A percentile compares a stretch with the other conserved stretches of the same genome.
Evolutionary conservation across 2,329 filamentous ascomycete species (phyloP).

Genomic region (Aspergillus novofumigatus): DNA sequence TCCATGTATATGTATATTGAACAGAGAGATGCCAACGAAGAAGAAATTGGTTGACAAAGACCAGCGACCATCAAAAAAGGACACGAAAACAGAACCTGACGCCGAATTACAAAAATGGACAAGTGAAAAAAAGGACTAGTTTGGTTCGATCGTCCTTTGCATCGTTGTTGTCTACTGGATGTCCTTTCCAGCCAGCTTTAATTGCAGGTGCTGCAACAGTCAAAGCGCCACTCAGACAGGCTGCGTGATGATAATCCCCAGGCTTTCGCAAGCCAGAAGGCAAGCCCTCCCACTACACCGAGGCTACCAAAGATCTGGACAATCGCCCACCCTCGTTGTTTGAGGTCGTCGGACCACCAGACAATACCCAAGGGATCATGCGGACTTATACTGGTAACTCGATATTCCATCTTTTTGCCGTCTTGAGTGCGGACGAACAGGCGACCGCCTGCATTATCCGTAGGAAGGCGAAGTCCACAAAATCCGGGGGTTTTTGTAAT

Average conservation of each 20-base stretch:
- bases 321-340: constrained; percentile 60
- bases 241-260: constrained; percentile 35
- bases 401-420: constrained; percentile 30
- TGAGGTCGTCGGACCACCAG: constrained; percentile 63
- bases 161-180: background rate
- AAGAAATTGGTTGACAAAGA: background rate
- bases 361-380: constrained; percentile 79
- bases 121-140: background rate
- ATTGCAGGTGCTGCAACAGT: constrained; percentile 17
- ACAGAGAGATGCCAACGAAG: background rate
- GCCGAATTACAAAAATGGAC: background rate
- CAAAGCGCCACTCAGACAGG: constrained; percentile 29
- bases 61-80: background rate
- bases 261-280: constrained; percentile 55
- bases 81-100: background rate
- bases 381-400: constrained; percentile 42
- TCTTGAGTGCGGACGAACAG: constrained; percentile 22
- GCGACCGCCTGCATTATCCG: constrained; percentile 21
- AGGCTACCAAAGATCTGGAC: constrained; percentile 71
- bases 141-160: background rate
- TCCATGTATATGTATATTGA: background rate
- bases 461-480: constrained; percentile 20
- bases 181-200: background rate
- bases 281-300: constrained; percentile 68
- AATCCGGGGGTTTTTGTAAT: constrained; percentile 39